Evolutionary conservation across 371 early-diverging fungal genomes (phyloP).

Genomic region (Rhizopus sp.): DNA sequence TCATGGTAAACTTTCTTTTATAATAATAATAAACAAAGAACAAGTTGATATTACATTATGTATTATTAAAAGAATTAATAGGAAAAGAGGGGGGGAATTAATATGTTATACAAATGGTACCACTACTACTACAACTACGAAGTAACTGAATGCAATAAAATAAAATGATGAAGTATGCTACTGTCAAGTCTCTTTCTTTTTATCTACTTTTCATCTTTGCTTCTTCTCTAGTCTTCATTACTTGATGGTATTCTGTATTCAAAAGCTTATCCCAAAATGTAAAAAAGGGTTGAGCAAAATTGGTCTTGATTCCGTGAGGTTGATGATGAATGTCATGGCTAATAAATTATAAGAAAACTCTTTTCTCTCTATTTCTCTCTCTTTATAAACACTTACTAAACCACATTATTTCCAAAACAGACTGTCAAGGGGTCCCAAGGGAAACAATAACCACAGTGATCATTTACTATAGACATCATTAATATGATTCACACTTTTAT

Average conservation of each 20-base stretch:
- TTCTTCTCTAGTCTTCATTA: slow-evolving; percentile 25
- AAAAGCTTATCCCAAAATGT: slow-evolving; percentile 72
- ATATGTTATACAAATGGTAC: slow-evolving; percentile 1
- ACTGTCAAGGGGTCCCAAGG: slow-evolving; percentile 69
- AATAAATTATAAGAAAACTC: background rate
- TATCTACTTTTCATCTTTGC: slow-evolving; percentile 11
- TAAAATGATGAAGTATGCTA: background rate
- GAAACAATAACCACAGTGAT: slow-evolving; percentile 75
- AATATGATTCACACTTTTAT: background rate
- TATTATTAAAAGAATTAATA: background rate
- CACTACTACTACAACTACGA: too few relatives aligned
- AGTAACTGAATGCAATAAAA: slow-evolving; percentile 2
- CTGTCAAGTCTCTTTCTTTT: background rate
- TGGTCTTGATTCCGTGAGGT: slow-evolving; percentile 58
- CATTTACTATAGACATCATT: slow-evolving; percentile 49
- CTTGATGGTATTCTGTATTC: slow-evolving; percentile 42
- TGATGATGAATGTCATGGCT: slow-evolving; percentile 67
- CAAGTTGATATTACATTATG: background rate
- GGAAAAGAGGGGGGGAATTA: background rate
- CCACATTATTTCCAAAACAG: slow-evolving; percentile 66
- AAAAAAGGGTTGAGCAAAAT: slow-evolving; percentile 70
- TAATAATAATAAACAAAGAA: background rate
- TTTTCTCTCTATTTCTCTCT: background rate
- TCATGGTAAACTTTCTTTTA: background rate
- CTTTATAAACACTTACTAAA: slow-evolving; percentile 50